Evolutionary conservation across 108 stramenopile genomes (phyloP).

Genomic region (Nitzschia palea): DNA sequence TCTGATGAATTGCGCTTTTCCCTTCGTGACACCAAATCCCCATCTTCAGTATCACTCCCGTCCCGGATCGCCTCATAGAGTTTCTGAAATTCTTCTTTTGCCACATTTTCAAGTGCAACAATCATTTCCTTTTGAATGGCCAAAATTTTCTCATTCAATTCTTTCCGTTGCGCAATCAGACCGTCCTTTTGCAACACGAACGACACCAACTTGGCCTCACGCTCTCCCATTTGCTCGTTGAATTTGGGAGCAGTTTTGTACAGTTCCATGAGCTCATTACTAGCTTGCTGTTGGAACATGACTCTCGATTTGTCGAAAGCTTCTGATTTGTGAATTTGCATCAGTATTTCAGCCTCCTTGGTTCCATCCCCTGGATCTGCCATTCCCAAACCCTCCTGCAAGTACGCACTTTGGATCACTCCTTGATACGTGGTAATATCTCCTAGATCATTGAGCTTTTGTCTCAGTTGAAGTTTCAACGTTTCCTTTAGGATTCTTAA

Average conservation of each 20-base stretch:
- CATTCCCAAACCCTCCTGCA: not conserved
- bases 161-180: not conserved
- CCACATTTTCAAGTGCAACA: not conserved
- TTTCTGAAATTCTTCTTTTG: not conserved
- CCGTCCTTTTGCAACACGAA: slow-evolving; percentile 5
- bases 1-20: not conserved
- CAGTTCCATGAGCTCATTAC: slow-evolving; percentile 9
- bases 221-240: slow-evolving; percentile 12
- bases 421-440: not conserved
- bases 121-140: slow-evolving; percentile 10
- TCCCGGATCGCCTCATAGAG: slow-evolving; percentile 10
- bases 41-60: not conserved
- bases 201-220: slow-evolving; percentile 8
- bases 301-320: not conserved
- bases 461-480: not conserved
- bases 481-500: not conserved
- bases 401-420: not conserved
- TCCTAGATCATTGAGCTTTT: not conserved
- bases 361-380: slow-evolving; percentile 10
- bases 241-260: not conserved
- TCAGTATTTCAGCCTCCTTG: not conserved
- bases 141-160: not conserved
- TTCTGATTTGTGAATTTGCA: not conserved
- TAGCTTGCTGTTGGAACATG: slow-evolving; percentile 11
- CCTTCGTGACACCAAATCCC: slow-evolving; percentile 1